A percentile compares a stretch with the other conserved stretches of the same genome.
Conservation (phyloP, 2,329 filamentous ascomycete species). For the Colletotrichum plurivorum region DNA sequence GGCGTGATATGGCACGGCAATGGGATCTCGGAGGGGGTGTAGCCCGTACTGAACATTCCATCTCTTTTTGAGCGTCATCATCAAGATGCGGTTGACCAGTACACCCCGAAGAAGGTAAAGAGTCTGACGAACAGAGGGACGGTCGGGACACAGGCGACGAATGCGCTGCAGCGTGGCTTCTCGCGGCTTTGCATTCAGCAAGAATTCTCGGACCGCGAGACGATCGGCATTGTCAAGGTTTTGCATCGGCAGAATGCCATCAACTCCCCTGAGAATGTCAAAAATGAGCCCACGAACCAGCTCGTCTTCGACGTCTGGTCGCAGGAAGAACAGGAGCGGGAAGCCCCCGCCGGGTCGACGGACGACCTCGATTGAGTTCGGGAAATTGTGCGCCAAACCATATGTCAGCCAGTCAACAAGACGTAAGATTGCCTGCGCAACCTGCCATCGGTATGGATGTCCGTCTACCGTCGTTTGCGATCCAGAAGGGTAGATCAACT, state of each 20-base stretch:
- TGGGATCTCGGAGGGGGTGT: constrained; percentile 66
- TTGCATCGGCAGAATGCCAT: constrained; percentile 49
- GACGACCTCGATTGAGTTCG: constrained; percentile 63
- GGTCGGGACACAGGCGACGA: constrained; percentile 48
- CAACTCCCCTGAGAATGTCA: constrained; percentile 53
- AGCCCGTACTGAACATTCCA: constrained; percentile 78
- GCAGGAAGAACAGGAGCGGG: constrained; percentile 70
- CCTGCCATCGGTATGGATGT: constrained; percentile 66
- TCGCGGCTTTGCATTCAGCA: constrained; percentile 46
- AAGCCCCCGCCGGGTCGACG: constrained; percentile 56
- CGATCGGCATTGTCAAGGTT: constrained; percentile 48
- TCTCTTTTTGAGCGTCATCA: constrained; percentile 72
- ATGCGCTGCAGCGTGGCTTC: constrained; percentile 44
- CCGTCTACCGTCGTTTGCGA: constrained; percentile 64
- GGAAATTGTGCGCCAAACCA: constrained; percentile 54
- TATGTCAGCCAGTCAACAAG: constrained; percentile 56
- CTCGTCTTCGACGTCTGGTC: constrained; percentile 60
- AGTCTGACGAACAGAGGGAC: constrained; percentile 47
- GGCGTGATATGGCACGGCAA: constrained; percentile 77
- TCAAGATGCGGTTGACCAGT: constrained; percentile 70
- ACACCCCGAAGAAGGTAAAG: constrained; percentile 75
- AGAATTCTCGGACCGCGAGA: constrained; percentile 45
- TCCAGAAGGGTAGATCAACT: constrained; percentile 71
- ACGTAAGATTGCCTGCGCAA: constrained; percentile 56
- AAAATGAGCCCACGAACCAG: constrained; percentile 56